Percentiles rank a stretch among this genome's conserved stretches.
These are phyloP conservation scores for Clitopilus hobsonii DNA, from an alignment of 768 basidiomycete genomes.

Conservation along the genomic window DNA sequence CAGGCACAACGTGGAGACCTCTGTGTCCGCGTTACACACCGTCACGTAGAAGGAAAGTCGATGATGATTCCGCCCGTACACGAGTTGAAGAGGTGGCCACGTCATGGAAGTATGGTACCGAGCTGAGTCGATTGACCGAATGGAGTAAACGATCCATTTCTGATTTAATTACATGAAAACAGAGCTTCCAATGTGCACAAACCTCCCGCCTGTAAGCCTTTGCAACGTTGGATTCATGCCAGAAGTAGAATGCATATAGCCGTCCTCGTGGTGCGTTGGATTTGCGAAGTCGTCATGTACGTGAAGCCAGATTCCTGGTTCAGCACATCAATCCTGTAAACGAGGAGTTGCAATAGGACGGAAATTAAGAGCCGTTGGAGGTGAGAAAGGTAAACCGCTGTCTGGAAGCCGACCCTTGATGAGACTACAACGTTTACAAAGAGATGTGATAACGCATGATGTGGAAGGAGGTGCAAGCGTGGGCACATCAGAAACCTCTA, in stretches of 20 bases:
- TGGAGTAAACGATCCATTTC: slow-evolving; percentile 1
- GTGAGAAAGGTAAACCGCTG: background rate
- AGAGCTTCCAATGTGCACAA: background rate
- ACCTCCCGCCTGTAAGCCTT: background rate
- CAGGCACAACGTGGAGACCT: background rate
- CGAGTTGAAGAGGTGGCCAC: background rate
- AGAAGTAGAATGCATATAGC: background rate
- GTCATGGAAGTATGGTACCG: background rate
- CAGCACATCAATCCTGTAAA: background rate
- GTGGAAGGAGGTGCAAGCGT: no score
- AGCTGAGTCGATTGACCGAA: background rate
- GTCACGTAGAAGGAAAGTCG: background rate
- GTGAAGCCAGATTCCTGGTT: background rate
- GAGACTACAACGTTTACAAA: no score
- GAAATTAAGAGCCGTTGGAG: background rate
- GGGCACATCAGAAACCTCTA: no score
- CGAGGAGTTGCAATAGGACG: background rate
- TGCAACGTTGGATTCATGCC: background rate
- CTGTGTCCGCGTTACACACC: background rate
- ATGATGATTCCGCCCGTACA: background rate
- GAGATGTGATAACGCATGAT: no score
- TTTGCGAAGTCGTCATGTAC: background rate
- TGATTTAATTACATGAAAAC: background rate
- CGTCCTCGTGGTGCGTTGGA: background rate
- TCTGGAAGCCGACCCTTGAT: background rate